phyloP scores from a whole-genome alignment of 345 rosid genomes.

The Linum usitatissimum region DNA sequence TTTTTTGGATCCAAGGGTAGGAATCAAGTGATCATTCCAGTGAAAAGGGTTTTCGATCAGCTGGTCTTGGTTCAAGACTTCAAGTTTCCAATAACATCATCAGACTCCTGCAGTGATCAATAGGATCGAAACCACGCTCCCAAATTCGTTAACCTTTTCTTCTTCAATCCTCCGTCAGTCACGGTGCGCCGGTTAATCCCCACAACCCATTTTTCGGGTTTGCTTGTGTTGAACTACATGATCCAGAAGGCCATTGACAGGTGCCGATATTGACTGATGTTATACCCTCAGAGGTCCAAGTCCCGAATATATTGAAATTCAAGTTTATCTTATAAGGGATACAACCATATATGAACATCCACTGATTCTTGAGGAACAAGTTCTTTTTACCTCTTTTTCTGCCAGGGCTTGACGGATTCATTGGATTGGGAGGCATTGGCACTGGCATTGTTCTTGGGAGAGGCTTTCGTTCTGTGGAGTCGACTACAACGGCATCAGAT shows the following conservation, averaged over 20 bases:
- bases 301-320: conserved; percentile 4
- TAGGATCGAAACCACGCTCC: neutral
- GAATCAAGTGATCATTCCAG: neutral
- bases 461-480: conserved; percentile 42
- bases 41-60: neutral
- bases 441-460: conserved; percentile 38
- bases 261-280: neutral
- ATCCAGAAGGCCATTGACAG: neutral
- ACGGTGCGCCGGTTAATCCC: neutral
- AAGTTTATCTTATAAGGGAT: too few species aligned
- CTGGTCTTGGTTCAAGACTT: conserved; percentile 8
- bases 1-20: too few species aligned
- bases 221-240: neutral
- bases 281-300: conserved; percentile 7
- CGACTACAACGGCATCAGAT: conserved; percentile 72
- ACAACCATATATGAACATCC: neutral
- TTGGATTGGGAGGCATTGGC: conserved; percentile 15
- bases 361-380: neutral
- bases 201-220: neutral
- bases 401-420: neutral
- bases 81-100: neutral
- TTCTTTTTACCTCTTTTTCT: neutral
- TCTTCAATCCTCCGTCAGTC: neutral
- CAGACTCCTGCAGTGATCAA: too few species aligned
- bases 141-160: neutral